A percentile compares a stretch with the other conserved stretches of the same genome.
These are phyloP conservation scores for Exserohilum rostratum DNA, from an alignment of 2,329 filamentous ascomycete species.

Conservation along the genomic window DNA sequence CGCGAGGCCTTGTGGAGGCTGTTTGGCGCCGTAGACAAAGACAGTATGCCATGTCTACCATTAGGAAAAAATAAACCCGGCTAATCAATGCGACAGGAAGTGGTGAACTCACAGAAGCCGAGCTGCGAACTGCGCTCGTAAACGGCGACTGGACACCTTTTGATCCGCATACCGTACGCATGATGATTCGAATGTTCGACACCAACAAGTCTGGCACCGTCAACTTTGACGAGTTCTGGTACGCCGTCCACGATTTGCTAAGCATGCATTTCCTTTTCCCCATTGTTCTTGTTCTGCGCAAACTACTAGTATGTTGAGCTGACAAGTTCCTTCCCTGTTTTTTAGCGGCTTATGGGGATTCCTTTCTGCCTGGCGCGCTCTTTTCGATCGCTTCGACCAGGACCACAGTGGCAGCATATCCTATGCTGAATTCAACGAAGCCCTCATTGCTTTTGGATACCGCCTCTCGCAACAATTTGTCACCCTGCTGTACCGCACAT, in stretches of 20 bases:
- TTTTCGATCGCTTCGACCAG: conserved; percentile 94
- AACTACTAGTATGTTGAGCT: conserved; percentile 10
- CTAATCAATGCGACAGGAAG: conserved; percentile 58
- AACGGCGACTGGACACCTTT: conserved; percentile 97
- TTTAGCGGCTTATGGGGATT: conserved; percentile 85
- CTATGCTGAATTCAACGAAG: conserved; percentile 84
- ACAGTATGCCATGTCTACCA: conserved; percentile 58
- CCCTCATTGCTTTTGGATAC: conserved; percentile 90
- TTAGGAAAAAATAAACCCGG: neutral
- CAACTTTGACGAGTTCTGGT: conserved; percentile 93
- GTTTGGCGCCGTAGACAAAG: conserved; percentile 89
- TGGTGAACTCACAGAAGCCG: conserved; percentile 82
- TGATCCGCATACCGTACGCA: conserved; percentile 89
- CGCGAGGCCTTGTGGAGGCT: conserved; percentile 77
- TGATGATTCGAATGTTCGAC: conserved; percentile 99
- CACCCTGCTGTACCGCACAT: conserved; percentile 82
- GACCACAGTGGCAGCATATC: conserved; percentile 88
- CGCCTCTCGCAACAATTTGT: conserved; percentile 84
- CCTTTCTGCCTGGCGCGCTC: conserved; percentile 86
- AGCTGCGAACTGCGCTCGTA: conserved; percentile 87
- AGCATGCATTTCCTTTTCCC: neutral
- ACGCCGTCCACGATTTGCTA: conserved; percentile 11
- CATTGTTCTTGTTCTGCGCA: neutral
- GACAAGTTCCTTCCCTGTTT: neutral
- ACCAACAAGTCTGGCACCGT: conserved; percentile 87